Percentiles rank a stretch among this genome's conserved stretches.
phyloP scores from a whole-genome alignment of 2,329 filamentous ascomycete genomes.

The Cladophialophora carrionii region DNA sequence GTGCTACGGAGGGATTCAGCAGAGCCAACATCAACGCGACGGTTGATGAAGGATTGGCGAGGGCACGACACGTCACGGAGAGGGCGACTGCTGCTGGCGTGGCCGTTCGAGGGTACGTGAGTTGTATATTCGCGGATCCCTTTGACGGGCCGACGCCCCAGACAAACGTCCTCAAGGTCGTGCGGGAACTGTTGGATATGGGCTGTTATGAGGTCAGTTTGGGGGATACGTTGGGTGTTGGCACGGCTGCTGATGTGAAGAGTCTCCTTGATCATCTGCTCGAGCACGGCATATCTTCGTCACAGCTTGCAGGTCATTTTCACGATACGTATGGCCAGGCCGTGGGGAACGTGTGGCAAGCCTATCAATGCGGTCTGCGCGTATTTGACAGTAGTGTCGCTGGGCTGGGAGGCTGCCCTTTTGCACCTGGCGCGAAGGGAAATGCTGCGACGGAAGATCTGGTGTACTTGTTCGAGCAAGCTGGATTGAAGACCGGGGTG shows the following conservation, averaged over 20 bases:
- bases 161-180: conserved; percentile 55
- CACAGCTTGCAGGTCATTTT: conserved; percentile 80
- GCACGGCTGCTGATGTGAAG: conserved; percentile 57
- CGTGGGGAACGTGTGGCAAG: conserved; percentile 77
- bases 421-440: conserved; percentile 80
- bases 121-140: conserved; percentile 50
- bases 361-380: conserved; percentile 74
- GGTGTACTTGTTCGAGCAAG: conserved; percentile 64
- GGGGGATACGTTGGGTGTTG: conserved; percentile 89
- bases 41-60: conserved; percentile 45
- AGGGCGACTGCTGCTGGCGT: conserved; percentile 41
- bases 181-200: conserved; percentile 71
- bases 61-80: conserved; percentile 42
- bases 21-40: conserved; percentile 49
- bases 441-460: conserved; percentile 86
- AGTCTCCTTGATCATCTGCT: conserved; percentile 43
- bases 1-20: conserved; percentile 51
- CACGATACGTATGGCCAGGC: conserved; percentile 89
- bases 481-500: conserved; percentile 59
- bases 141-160: conserved; percentile 59
- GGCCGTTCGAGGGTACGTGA: conserved; percentile 44
- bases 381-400: conserved; percentile 80
- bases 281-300: conserved; percentile 62
- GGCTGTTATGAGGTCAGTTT: conserved; percentile 89
- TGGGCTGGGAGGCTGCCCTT: conserved; percentile 82